Base-by-base conservation (phyloP, 2,329 filamentous ascomycete genomes). In the Bertia moriformis region DNA sequence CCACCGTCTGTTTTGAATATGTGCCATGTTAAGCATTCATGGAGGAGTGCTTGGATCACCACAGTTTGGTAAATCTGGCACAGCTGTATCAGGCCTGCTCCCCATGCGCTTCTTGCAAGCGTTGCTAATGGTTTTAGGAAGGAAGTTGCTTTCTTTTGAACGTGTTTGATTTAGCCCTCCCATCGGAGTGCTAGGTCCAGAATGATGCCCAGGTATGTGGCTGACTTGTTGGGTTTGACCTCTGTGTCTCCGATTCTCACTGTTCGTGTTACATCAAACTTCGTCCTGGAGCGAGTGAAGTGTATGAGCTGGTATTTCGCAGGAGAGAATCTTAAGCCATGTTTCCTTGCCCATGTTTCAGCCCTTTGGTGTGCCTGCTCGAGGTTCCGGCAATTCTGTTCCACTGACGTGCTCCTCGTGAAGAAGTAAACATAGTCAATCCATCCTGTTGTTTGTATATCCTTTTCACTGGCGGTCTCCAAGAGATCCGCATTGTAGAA, bases 401-500 rank as follows among this genome's bases (percentile, higher is more conserved):
- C 10, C 32, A 15, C 15, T 18, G 10, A 35, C 32, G 10, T 10
- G 7, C 32, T 17, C 32, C 32, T 35, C 10, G 32, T 17, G 10
- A 18, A 12, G 32, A 35, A 35, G 32, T 17, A 35, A 15, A 35
- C 32, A 18, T 35, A 44, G 43, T 54, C 43, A 20, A 54, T 49
- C 39, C 46, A 52, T 17, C 48, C 48, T 41, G 37, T 42, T 4
- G 40, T 42, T 39, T 14, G 22, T 24, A 37, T 48, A 27, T 10
- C 32, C 12, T 35, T 32, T 42, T n/a, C 35, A 22, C 44, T 45
- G 36, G 40, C 48, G 38, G 36, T 38, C 19, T 53, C 47, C 40
- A 56, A 41, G 1, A 56, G 47, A 39, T 53, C 41, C 3, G 45
- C 46, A 19, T 53, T 56, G 40, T 54, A 56, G 48, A 53, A 53